These are phyloP conservation scores for Gardenia jasminoides DNA, from an alignment of 257 asterid genomes.

Conservation along the genomic window DNA sequence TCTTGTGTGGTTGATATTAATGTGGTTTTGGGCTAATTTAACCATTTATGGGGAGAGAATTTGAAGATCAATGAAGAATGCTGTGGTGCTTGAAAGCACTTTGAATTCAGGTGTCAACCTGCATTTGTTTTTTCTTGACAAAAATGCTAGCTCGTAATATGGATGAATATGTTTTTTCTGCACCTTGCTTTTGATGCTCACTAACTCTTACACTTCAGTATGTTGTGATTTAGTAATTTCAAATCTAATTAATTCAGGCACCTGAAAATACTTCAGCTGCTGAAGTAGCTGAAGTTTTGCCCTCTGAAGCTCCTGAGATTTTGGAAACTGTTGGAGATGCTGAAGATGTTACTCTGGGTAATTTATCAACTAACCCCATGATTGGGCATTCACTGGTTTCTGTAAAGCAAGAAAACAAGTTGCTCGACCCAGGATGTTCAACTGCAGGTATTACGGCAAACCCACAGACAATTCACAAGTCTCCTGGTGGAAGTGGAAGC, in stretches of 20 bases:
- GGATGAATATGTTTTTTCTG: not conserved
- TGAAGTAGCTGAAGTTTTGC: conserved; percentile 44
- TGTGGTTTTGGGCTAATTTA: no score
- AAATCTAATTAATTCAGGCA: conserved; percentile 40
- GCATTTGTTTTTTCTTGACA: not conserved
- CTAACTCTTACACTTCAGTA: not conserved
- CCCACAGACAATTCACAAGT: conserved; percentile 16
- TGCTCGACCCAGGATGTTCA: conserved; percentile 18
- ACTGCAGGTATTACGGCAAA: conserved; percentile 7
- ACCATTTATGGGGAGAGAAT: no score
- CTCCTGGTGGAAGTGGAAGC: conserved; percentile 22
- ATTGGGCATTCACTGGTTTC: conserved; percentile 18
- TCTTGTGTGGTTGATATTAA: no score
- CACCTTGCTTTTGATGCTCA: not conserved
- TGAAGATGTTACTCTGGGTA: conserved; percentile 20
- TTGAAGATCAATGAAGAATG: no score
- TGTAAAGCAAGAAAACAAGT: conserved; percentile 12
- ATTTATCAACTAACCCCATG: conserved; percentile 22
- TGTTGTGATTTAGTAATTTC: not conserved
- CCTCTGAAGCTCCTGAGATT: conserved; percentile 45
- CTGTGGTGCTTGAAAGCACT: not conserved
- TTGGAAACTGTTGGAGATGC: conserved; percentile 25
- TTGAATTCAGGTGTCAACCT: not conserved
- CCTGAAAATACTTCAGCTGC: conserved; percentile 38
- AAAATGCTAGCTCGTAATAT: not conserved